Evolutionary conservation across 2,329 filamentous ascomycete genomes (phyloP).

Genomic region (Alternaria gaisen): DNA sequence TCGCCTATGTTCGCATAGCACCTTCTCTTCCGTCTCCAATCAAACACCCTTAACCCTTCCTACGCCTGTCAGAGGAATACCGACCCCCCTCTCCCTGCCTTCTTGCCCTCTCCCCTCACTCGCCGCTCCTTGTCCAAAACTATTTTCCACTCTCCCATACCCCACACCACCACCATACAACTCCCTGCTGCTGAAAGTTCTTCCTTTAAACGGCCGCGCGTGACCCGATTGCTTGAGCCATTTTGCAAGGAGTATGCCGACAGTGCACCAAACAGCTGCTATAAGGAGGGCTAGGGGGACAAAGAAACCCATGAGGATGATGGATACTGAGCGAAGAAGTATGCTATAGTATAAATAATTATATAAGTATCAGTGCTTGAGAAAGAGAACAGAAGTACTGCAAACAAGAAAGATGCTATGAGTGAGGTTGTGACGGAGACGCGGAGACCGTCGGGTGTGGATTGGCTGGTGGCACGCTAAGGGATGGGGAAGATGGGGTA

Average conservation of each 20-base stretch:
- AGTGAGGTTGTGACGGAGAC: not conserved
- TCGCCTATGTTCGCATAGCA: not conserved
- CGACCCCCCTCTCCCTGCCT: slow-evolving; percentile 12
- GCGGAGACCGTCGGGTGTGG: not conserved
- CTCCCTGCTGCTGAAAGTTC: slow-evolving; percentile 11
- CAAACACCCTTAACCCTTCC: slow-evolving; percentile 30
- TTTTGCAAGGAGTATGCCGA: slow-evolving; percentile 28
- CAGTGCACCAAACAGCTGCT: slow-evolving; percentile 25
- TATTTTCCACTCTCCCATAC: slow-evolving; percentile 9
- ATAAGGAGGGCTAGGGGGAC: slow-evolving; percentile 27
- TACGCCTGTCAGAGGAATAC: slow-evolving; percentile 23
- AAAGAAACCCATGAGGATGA: slow-evolving; percentile 12
- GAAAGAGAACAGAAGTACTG: too few relatives aligned
- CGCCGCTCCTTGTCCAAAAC: not conserved
- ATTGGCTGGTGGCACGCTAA: not conserved
- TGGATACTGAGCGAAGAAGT: not conserved
- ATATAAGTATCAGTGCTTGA: not conserved
- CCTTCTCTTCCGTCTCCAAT: not conserved
- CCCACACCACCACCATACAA: slow-evolving; percentile 21
- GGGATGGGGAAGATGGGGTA: slow-evolving; percentile 1
- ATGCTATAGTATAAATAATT: not conserved
- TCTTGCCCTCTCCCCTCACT: not conserved
- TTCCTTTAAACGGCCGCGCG: slow-evolving; percentile 22
- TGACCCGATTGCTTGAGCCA: slow-evolving; percentile 32
- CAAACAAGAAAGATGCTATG: not conserved